Conservation (phyloP, 2,329 filamentous ascomycete species). For the Plectosphaerella plurivora region DNA sequence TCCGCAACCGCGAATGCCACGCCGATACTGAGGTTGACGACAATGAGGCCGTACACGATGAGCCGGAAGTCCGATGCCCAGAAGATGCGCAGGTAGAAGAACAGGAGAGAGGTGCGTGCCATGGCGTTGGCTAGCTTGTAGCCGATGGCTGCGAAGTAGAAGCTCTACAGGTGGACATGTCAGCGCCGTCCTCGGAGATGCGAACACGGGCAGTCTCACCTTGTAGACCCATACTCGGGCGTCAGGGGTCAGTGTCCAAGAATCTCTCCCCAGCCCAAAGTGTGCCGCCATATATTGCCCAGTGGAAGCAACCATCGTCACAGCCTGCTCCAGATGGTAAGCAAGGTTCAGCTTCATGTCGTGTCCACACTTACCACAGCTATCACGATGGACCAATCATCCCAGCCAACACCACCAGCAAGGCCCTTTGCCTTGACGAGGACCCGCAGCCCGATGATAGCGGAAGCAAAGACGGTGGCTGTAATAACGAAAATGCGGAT, state of each 20-base stretch:
- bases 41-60: constrained; percentile 18
- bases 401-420: not conserved
- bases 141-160: not conserved
- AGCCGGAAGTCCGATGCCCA: not conserved
- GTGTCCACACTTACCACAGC: not conserved
- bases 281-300: not conserved
- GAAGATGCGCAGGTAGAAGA: not conserved
- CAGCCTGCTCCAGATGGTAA: not conserved
- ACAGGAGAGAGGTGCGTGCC: not conserved
- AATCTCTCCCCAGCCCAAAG: not conserved
- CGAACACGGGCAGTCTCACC: not conserved
- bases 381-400: not conserved
- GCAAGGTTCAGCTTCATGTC: too few relatives aligned
- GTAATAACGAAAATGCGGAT: not conserved
- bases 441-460: not conserved
- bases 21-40: constrained; percentile 35
- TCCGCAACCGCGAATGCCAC: constrained; percentile 24
- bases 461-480: not conserved
- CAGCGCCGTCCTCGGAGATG: not conserved
- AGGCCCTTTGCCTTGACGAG: not conserved
- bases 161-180: not conserved
- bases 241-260: not conserved
- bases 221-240: not conserved
- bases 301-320: not conserved
- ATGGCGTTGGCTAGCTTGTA: not conserved